Conservation (phyloP, 345 rosid species). For the Physaria fendleri region DNA sequence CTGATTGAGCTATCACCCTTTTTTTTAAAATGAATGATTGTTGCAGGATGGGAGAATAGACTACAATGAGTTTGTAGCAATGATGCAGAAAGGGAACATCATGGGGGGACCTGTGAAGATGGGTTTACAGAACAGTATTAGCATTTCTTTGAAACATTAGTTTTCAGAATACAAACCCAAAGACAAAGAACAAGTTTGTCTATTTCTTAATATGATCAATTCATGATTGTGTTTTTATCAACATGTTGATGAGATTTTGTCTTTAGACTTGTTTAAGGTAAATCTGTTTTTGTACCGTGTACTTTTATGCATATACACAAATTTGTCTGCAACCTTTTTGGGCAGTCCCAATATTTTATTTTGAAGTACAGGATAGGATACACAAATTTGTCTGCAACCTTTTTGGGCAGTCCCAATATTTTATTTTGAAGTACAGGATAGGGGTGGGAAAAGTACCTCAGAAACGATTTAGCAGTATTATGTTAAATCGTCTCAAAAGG, state of each 20-base stretch:
- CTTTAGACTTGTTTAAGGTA: slow-evolving; percentile 24
- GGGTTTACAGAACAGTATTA: slow-evolving; percentile 40
- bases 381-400: slow-evolving; percentile 16
- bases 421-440: no score
- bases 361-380: no score
- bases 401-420: no score
- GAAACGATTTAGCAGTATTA: no score
- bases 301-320: slow-evolving; percentile 27
- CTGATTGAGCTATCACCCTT: not conserved
- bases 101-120: slow-evolving; percentile 32
- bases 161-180: slow-evolving; percentile 7
- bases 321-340: slow-evolving; percentile 13
- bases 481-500: no score
- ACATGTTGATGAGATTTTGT: slow-evolving; percentile 15
- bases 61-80: slow-evolving; percentile 76
- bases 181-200: not conserved
- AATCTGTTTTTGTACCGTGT: slow-evolving; percentile 13
- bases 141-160: slow-evolving; percentile 43
- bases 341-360: no score
- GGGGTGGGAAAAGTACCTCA: no score
- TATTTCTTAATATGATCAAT: not conserved
- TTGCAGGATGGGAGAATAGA: slow-evolving; percentile 78
- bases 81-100: slow-evolving; percentile 70
- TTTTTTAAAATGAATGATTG: not conserved
- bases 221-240: slow-evolving; percentile 23